Conservation (phyloP, 495 filamentous ascomycete genomes). For the Aspergillus panamensis region DNA sequence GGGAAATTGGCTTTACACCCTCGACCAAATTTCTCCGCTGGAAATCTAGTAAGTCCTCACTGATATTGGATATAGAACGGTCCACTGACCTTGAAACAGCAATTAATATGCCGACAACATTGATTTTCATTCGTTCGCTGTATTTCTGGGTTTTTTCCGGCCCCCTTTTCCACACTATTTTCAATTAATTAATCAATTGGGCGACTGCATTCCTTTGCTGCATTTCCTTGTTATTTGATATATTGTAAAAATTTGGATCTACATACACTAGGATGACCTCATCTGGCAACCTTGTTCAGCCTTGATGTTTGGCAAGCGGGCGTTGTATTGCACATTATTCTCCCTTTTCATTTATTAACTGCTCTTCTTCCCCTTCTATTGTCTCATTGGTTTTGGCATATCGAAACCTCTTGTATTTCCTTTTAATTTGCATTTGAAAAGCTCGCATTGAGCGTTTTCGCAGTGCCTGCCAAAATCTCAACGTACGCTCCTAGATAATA, state of each 20-base stretch:
- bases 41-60: conserved; percentile 84
- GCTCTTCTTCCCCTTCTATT: background rate
- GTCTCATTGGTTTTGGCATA: background rate
- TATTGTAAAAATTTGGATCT: background rate
- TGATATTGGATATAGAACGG: background rate
- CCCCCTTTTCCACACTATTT: background rate
- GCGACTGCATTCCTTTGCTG: background rate
- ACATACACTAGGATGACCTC: background rate
- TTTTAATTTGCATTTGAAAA: background rate
- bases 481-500: too few relatives aligned
- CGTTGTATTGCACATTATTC: conserved; percentile 4
- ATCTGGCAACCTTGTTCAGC: conserved; percentile 3
- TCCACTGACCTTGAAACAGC: conserved; percentile 21
- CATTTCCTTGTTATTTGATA: background rate
- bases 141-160: background rate
- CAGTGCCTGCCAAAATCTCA: too few relatives aligned
- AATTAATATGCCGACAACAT: conserved; percentile 21
- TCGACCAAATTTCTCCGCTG: conserved; percentile 91
- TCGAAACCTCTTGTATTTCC: background rate
- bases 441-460: background rate
- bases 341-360: background rate
- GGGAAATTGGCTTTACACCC: conserved; percentile 94
- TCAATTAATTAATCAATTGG: background rate
- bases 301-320: conserved; percentile 14
- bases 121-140: conserved; percentile 5